Evolutionary conservation across 2,329 filamentous ascomycete genomes (phyloP).

Genomic region (Xylaria sp.): DNA sequence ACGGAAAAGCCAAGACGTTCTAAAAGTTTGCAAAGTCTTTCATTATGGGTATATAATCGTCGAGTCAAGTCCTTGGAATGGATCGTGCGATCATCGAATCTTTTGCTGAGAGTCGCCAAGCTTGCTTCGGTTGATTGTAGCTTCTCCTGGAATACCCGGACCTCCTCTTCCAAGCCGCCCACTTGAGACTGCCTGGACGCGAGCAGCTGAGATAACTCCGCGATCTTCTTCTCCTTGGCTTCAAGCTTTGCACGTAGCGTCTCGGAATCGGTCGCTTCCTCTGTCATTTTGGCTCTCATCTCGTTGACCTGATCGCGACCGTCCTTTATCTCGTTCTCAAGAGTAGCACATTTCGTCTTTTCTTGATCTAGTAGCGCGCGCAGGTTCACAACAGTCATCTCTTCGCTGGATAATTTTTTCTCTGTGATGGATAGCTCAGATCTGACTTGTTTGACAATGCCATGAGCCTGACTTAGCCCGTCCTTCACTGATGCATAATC

Average conservation of each 20-base stretch:
- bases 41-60: conserved; percentile 75
- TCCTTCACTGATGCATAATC: conserved; percentile 55
- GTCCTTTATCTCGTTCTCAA: conserved; percentile 55
- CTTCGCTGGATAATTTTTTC: conserved; percentile 47
- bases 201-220: conserved; percentile 62
- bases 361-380: conserved; percentile 50
- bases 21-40: conserved; percentile 74
- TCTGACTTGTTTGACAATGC: conserved; percentile 50
- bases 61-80: conserved; percentile 80
- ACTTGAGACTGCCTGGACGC: conserved; percentile 71
- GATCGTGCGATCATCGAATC: conserved; percentile 64
- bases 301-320: conserved; percentile 64
- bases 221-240: conserved; percentile 68
- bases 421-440: conserved; percentile 51
- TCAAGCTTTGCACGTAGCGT: conserved; percentile 67
- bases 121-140: conserved; percentile 49
- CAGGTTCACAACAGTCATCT: conserved; percentile 47
- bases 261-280: conserved; percentile 80
- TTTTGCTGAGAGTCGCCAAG: conserved; percentile 46
- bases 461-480: conserved; percentile 57
- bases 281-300: conserved; percentile 66
- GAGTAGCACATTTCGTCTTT: conserved; percentile 47
- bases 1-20: conserved; percentile 84
- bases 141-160: conserved; percentile 63
- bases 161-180: conserved; percentile 69